Evolutionary conservation across 1,284 basidiomycete species (phyloP).

Genomic region (Gomphus bonarii): DNA sequence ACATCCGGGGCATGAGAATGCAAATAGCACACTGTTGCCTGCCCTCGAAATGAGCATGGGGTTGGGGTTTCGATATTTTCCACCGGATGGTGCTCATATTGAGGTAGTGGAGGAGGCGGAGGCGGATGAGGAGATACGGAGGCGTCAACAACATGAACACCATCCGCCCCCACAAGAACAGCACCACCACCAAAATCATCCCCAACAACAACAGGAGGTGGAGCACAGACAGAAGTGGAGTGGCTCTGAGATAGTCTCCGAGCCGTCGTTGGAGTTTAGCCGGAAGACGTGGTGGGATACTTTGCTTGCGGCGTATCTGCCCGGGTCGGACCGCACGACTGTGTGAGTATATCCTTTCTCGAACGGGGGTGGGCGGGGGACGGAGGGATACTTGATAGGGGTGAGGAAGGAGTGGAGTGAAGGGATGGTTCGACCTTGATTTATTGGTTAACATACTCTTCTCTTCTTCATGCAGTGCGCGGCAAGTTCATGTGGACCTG

Average conservation of each 20-base stretch:
- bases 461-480: slow-evolving; percentile 5
- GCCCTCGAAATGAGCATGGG: neutral
- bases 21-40: neutral
- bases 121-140: slow-evolving; percentile 24
- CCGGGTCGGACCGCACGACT: slow-evolving; percentile 11
- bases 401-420: too few species aligned
- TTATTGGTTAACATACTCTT: neutral
- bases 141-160: slow-evolving; percentile 13
- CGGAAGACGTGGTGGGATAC: slow-evolving; percentile 74
- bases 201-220: too few species aligned
- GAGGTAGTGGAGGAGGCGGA: neutral
- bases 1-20: too few species aligned
- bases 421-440: too few species aligned
- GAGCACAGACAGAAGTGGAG: slow-evolving; percentile 1
- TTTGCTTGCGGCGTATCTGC: slow-evolving; percentile 44
- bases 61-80: neutral
- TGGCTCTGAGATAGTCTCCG: slow-evolving; percentile 25
- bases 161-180: too few species aligned
- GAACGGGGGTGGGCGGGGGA: too few species aligned
- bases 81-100: neutral
- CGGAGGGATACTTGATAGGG: too few species aligned
- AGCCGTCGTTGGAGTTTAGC: slow-evolving; percentile 53
- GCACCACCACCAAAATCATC: too few species aligned
- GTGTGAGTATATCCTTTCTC: neutral
- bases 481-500: slow-evolving; percentile 44